Percentiles rank a stretch among this genome's conserved stretches.
Evolutionary conservation across 139 green algal species (phyloP).

Genomic region (Tetraselmis striata): DNA sequence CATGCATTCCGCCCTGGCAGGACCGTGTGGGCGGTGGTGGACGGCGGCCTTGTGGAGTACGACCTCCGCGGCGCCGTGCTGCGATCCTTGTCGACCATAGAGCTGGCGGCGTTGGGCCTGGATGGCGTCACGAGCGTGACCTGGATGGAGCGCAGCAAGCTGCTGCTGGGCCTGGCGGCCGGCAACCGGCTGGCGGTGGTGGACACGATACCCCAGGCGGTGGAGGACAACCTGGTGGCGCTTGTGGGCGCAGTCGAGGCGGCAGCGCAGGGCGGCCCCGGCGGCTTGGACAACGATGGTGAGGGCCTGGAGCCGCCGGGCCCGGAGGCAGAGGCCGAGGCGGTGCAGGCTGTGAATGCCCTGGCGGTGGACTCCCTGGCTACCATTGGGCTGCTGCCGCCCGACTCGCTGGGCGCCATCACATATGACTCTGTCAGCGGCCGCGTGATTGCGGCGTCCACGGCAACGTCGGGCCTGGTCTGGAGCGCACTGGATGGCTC

Average conservation of each 20-base stretch:
- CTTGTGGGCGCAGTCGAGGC: neutral
- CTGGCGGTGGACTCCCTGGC: neutral
- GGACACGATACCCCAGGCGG: neutral
- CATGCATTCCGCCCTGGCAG: too few relatives aligned
- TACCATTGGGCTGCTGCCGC: neutral
- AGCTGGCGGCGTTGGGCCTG: neutral
- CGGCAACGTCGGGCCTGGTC: neutral
- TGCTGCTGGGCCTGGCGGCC: neutral
- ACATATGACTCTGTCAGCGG: neutral
- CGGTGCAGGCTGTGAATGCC: neutral
- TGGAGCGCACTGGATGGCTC: neutral
- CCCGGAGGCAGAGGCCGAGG: neutral
- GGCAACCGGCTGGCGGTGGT: neutral
- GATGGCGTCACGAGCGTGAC: neutral
- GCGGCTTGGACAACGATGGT: neutral
- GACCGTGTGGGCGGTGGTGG: neutral
- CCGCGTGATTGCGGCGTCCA: neutral
- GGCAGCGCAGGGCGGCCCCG: neutral
- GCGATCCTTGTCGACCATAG: neutral
- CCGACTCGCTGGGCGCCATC: neutral
- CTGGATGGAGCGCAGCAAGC: neutral
- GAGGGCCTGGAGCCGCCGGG: neutral
- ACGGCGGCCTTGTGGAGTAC: neutral
- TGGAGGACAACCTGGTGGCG: neutral
- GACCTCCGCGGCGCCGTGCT: neutral